Evolutionary conservation across 352 stramenopile species (phyloP), one percentile per base, ranked within the genome.

Genomic region (Phytophthora fragariaefolia): DNA sequence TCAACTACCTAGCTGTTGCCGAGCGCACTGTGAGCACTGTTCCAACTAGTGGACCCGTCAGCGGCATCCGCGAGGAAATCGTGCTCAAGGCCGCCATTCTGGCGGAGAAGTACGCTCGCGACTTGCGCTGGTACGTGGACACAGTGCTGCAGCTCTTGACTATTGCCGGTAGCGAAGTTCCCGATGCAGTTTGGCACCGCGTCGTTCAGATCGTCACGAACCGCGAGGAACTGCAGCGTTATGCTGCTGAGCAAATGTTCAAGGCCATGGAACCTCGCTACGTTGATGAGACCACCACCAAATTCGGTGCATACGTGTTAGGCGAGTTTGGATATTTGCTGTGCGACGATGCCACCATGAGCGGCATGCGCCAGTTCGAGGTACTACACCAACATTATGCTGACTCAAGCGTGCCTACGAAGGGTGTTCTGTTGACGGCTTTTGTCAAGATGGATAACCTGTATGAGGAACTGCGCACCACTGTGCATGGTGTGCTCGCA

Each of bases 191-290:
- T 34, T 99, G 97, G 97, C 96, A 99, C 75, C 93, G 97, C 48
- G 96, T 99, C n/a, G 97, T 99, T 30, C 96, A 99, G 77, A 99
- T 99, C 75, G 93, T 99, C 26, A 99, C 97, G 18, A 99, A 99
- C 85, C 96, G 99, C 63, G 95, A 97, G 40, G 92, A 98, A 63
- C 66, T 99, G 43, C 96, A 99, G 66, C 81, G 87, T 27, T 99
- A 99, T 79, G 97, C 97, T 1, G 92, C 93, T 6, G 82, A 97
- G 56, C 97, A 97, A 53, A 89, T 99, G 74, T 98, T 99, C 70
- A 90, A 96, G 17, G 90, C 90, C n/a, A 86, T 98, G 47, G 95
- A 98, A 74, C 89, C 93, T 22, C 89, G 91, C 58, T 91, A 92
- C 50, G 97, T 97, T 55, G 97, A 99, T 71, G 96, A 99, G 71